Evolutionary conservation across 208 protist species (phyloP), one percentile per base, ranked within the genome.

Genomic region (Polymyxa betae): DNA sequence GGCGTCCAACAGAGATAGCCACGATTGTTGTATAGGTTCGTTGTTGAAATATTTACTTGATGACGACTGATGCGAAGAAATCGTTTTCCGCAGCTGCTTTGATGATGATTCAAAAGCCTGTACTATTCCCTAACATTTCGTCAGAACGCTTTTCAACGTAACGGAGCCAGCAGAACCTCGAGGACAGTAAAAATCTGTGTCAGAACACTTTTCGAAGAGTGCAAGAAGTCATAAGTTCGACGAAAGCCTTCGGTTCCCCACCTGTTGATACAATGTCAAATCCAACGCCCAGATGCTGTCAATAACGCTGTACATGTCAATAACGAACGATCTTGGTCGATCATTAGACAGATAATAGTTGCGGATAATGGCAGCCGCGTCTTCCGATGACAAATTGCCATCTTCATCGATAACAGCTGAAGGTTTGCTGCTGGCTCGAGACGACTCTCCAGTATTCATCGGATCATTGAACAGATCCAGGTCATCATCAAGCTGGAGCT

Each of bases 51-150:
- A 82, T 43, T 82, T 82, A 20, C 35, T 16, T 35, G 72, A 35
- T 43, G 72, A 82, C 12, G 5, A 20, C 40, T 82, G 16, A 82
- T 82, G 5, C 12, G n/a, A 40, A 5, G n/a, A 82, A 45, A 82
- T 43, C n/a, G 72, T n/a, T 82, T 82, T 82, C 12, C 72, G 72
- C 72, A 82, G 5, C 72, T 82, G 72, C 40, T 82, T 82, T 20
- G 72, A 82, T 5, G 16, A 38, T 43, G 40, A 38, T n/a, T 82
- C 72, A 20, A 82, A 45, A 20, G 72, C 72, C 16, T 38, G 16
- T 40, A 43, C 72, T 5, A 82, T 82, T 20, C 72, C 72, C 72
- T 82, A 43, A 43, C 5, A 35, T 38, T 5, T 20, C 5, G 10
- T 82, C 72, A 82, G 72, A 35, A 43, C 5, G 40, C 35, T 82